A percentile compares a stretch with the other conserved stretches of the same genome.
phyloP scores from a whole-genome alignment of 139 green algal species.

The Chlorella sp. region DNA sequence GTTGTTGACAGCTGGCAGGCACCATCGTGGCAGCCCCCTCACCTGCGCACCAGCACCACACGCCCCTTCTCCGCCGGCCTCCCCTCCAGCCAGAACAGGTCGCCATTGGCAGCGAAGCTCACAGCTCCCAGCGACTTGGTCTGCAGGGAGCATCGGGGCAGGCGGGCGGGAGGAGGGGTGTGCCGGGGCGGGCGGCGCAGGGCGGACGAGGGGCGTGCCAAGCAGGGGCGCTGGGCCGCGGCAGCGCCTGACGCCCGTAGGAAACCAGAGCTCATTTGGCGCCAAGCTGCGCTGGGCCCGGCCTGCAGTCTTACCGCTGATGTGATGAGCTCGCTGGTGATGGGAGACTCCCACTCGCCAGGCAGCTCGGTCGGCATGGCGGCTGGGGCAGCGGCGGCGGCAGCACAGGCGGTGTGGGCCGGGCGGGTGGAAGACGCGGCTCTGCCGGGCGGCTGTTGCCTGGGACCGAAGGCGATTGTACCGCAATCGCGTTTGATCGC shows the following conservation, averaged over 20 bases:
- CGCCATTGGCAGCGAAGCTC: constrained; percentile 44
- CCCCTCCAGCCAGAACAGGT: constrained; percentile 70
- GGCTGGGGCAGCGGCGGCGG: not conserved
- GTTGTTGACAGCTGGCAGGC: too few relatives aligned
- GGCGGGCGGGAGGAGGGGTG: not conserved
- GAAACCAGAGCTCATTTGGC: not conserved
- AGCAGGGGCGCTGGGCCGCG: too few relatives aligned
- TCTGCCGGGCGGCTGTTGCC: too few relatives aligned
- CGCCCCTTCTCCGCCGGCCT: constrained; percentile 69
- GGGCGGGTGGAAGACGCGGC: too few relatives aligned
- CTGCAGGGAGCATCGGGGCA: not conserved
- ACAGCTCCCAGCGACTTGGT: constrained; percentile 54
- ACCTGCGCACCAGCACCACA: constrained; percentile 66
- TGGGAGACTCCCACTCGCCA: constrained; percentile 66
- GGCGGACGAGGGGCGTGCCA: too few relatives aligned
- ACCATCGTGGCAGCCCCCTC: not conserved
- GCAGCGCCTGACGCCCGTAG: not conserved
- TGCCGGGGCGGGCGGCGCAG: not conserved
- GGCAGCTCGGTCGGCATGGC: not conserved
- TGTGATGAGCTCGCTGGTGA: constrained; percentile 56
- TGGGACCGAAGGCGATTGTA: not conserved
- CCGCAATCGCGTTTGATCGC: not conserved
- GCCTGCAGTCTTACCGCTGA: not conserved
- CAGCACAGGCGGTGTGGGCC: not conserved
- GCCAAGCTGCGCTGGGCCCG: not conserved